Base-by-base conservation (phyloP, 179 eudicot genomes). In the Vitellaria paradoxa region DNA sequence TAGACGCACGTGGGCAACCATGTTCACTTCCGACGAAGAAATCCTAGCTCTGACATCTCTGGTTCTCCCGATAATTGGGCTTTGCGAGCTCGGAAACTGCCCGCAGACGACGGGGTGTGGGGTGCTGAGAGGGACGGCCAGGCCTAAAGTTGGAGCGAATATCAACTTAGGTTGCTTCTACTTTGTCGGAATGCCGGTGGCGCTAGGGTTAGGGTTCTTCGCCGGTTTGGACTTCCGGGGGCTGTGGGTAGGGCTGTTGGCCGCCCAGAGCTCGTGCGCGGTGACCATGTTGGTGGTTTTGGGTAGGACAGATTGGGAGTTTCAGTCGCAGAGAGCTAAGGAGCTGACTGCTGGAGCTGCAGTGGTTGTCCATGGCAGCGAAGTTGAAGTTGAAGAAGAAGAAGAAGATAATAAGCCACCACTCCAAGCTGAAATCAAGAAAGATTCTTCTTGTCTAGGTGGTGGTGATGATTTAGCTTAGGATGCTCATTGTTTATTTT, bases 31-130 rank as follows among this genome's bases (percentile, higher is more conserved):
- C 0, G 94, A 92, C 49, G 10, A 49, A 6, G 85, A 87, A 1
- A 92, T 92, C 11, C 59, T 87, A 10, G 76, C 83, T 4, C 65
- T 92, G 7, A 92, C 95, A 12, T 79, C 91, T 14, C 46, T 79
- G 18, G 90, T 87, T 50, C 74, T 92, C 80, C 97, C 97, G 0
- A 82, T 92, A 57, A 85, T 89, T 26, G 97, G 97, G 65, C 91
- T 92, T 1, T 92, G 97, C 75, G 97, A 92, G 82, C 81, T 92
- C n/a, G 94, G 97, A 2, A 91, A 91, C 53, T 84, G 94, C 78
- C 94, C 97, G 5, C 97, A 91, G 68, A 91, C 97, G 40, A 86
- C 91, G 0, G 88, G 83, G 0, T 92, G 97, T 74, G 97, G 95
- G 72, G 94, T 84, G 14, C 60, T 92, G 65, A 87, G 97, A 66